phyloP scores from a whole-genome alignment of 805 yeast species.

The Aciculoconidium aculeatum region DNA sequence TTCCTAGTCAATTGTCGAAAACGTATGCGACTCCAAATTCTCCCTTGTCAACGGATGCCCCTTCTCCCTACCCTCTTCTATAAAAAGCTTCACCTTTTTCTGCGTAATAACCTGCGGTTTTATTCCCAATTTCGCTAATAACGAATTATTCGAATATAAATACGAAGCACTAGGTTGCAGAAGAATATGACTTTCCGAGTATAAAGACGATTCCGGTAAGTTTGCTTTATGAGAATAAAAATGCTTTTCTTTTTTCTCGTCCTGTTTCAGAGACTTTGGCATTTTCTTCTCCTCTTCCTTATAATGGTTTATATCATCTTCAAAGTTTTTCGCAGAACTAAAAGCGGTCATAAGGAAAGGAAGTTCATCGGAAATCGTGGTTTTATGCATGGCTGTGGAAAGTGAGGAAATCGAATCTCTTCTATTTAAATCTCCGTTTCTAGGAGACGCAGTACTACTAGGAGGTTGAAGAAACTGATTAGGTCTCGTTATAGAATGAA shows the following conservation, averaged over 20 bases:
- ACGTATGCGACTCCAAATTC: conserved; percentile 23
- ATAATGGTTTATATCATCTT: conserved; percentile 37
- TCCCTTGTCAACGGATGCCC: conserved; percentile 23
- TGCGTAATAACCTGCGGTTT: conserved; percentile 34
- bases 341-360: conserved; percentile 66
- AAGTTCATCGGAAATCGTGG: conserved; percentile 57
- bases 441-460: conserved; percentile 2
- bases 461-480: conserved; percentile 3
- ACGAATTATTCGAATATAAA: conserved; percentile 28
- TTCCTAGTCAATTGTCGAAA: no score
- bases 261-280: conserved; percentile 2
- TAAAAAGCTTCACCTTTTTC: conserved; percentile 6
- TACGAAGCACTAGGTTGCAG: conserved; percentile 22
- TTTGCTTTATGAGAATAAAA: conserved; percentile 20
- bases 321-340: conserved; percentile 53
- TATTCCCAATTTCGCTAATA: conserved; percentile 35
- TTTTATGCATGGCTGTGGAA: conserved; percentile 36
- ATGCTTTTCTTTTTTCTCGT: conserved; percentile 8
- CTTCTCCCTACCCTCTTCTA: conserved; percentile 15
- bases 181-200: conserved; percentile 28
- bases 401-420: conserved; percentile 24
- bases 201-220: conserved; percentile 28
- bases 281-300: conserved; percentile 13
- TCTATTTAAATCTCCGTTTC: conserved; percentile 10
- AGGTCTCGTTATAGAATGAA: conserved; percentile 34